phyloP scores from a whole-genome alignment of 2,329 filamentous ascomycete genomes.

The Paecilomyces sp. region DNA sequence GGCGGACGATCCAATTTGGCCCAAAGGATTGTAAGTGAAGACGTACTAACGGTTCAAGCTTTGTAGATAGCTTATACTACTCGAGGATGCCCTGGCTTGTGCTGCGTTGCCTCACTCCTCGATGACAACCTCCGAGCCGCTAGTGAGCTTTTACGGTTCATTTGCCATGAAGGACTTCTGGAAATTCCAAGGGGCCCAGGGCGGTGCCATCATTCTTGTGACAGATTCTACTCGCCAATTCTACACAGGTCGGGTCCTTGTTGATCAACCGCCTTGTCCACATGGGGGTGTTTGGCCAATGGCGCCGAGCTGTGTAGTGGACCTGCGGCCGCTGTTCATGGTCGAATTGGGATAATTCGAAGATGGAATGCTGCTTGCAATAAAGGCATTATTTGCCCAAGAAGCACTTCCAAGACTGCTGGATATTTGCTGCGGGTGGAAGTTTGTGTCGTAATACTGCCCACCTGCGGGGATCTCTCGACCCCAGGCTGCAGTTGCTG shows the following conservation, averaged over 20 bases:
- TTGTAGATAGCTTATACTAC: background rate
- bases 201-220: background rate
- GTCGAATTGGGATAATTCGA: conserved; percentile 12
- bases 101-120: background rate
- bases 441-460: conserved; percentile 2
- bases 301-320: conserved; percentile 27
- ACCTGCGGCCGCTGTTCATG: conserved; percentile 18
- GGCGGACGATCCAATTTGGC: background rate
- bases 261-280: conserved; percentile 41
- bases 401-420: conserved; percentile 21
- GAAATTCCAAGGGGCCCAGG: background rate
- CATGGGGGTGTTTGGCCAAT: conserved; percentile 43
- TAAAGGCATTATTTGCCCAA: conserved; percentile 31
- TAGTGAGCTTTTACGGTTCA: background rate
- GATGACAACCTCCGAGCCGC: background rate
- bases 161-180: background rate
- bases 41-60: background rate
- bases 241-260: background rate
- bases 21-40: background rate
- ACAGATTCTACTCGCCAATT: background rate
- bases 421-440: conserved; percentile 18
- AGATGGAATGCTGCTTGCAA: conserved; percentile 22
- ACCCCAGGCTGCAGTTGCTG: conserved; percentile 17
- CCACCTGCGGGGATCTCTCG: conserved; percentile 7
- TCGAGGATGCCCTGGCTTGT: background rate